Percentiles rank a stretch among this genome's conserved stretches.
Conservation (phyloP, 306 rosid species). For the Cucumis sativus region Cucumber_9930_V3 NC_026659.2:21560001-21560500, state of each 20-base stretch:
- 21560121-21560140: neutral
- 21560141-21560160: neutral
- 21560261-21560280: constrained; percentile 4
- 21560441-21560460: constrained; percentile 9
- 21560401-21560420: constrained; percentile 66
- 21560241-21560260: neutral
- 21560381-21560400: constrained; percentile 47
- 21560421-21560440: constrained; percentile 72
- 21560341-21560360: constrained; percentile 51
- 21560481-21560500: neutral
- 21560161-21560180: neutral
- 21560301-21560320: constrained; percentile 78
- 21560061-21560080: neutral
- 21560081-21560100: neutral
- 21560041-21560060: neutral
- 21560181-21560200: neutral
- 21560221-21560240: neutral
- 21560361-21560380: constrained; percentile 75
- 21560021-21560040: neutral
- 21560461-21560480: neutral
- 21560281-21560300: constrained; percentile 13
- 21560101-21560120: constrained; percentile 2
- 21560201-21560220: neutral
- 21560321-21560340: constrained; percentile 78
- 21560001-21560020: neutral